These are phyloP conservation scores for Colletotrichum trifolii DNA, from an alignment of 2,329 filamentous ascomycete species.

Conservation along the genomic window DNA sequence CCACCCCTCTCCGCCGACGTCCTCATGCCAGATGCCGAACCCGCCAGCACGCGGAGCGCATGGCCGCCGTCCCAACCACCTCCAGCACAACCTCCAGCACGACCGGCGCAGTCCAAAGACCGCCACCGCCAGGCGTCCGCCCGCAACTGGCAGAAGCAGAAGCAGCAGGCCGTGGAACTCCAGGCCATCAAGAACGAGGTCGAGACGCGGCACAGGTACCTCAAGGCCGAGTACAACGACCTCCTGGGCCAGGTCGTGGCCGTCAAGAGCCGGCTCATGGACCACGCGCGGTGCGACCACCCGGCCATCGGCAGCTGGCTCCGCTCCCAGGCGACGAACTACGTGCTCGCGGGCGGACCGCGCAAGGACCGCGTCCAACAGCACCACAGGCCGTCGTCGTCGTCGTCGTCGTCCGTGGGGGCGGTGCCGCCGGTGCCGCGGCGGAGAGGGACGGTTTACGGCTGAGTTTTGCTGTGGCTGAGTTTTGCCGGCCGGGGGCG, in stretches of 20 bases:
- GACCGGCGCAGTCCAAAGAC: not conserved
- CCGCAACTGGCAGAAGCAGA: slow-evolving; percentile 34
- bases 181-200: slow-evolving; percentile 6
- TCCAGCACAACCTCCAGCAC: not conserved
- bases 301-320: slow-evolving; percentile 30
- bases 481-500: no score
- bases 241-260: slow-evolving; percentile 15
- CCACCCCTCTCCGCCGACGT: no score
- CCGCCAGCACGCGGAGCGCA: not conserved
- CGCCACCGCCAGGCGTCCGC: slow-evolving; percentile 32
- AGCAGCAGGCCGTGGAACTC: slow-evolving; percentile 20
- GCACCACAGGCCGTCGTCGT: no score
- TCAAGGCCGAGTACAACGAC: slow-evolving; percentile 12
- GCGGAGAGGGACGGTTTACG: no score
- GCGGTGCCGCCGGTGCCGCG: no score
- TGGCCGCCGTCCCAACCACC: not conserved
- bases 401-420: no score
- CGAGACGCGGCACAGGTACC: slow-evolving; percentile 17
- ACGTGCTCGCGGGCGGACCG: not conserved
- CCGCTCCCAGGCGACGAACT: slow-evolving; percentile 10
- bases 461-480: no score
- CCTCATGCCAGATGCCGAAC: no score
- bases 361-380: not conserved
- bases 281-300: slow-evolving; percentile 24
- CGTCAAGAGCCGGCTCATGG: slow-evolving; percentile 29